Evolutionary conservation across 352 stramenopile species (phyloP).

Genomic region (Phytopythium delawarense): DNA sequence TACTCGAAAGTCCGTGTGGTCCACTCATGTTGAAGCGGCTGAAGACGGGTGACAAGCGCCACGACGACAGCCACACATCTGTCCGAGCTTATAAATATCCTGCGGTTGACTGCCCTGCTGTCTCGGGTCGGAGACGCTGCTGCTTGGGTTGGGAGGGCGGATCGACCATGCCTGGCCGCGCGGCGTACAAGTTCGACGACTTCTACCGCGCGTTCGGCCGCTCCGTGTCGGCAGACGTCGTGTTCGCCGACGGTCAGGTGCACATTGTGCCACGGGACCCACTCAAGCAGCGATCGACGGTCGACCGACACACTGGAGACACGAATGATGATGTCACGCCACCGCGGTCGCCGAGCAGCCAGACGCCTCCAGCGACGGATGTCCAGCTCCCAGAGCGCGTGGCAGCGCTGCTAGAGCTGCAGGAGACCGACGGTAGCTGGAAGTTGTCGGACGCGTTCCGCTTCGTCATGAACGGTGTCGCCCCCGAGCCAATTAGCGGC

Average conservation of each 20-base stretch:
- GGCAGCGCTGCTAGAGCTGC: constrained; percentile 34
- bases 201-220: constrained; percentile 65
- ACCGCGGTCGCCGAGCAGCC: not conserved
- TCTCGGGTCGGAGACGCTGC: not conserved
- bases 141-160: not conserved
- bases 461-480: constrained; percentile 44
- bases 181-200: constrained; percentile 47
- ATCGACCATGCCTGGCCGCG: not conserved
- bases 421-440: constrained; percentile 67
- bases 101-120: not conserved
- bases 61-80: not conserved
- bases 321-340: not conserved
- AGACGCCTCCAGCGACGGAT: not conserved
- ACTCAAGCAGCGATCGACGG: constrained; percentile 5
- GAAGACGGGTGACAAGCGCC: not conserved
- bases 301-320: not conserved
- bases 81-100: not conserved
- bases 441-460: constrained; percentile 47
- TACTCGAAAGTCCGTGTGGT: not conserved
- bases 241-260: constrained; percentile 33
- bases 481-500: constrained; percentile 31
- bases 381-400: constrained; percentile 33
- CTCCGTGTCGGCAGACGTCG: constrained; percentile 41
- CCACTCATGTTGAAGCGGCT: not conserved
- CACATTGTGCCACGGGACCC: constrained; percentile 27